Evolutionary conservation across 73 alveolate genomes (phyloP).

Genomic region (Paramecium pentaurelia): DNA sequence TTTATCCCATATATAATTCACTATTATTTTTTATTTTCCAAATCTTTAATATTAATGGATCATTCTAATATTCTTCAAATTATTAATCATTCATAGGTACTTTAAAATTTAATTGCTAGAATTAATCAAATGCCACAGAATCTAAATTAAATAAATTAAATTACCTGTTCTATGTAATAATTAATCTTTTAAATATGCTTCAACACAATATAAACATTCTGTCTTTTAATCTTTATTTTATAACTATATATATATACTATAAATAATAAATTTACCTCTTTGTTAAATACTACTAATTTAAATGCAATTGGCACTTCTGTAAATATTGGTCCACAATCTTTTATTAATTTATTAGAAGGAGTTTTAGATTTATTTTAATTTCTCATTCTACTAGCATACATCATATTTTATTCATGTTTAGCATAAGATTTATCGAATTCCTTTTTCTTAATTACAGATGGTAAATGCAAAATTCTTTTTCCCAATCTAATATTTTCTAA

Average conservation of each 20-base stretch:
- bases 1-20: conserved; percentile 39
- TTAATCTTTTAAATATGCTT: not conserved
- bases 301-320: conserved; percentile 20
- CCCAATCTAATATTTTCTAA: conserved; percentile 26
- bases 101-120: not conserved
- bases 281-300: conserved; percentile 39
- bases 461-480: not conserved
- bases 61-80: not conserved
- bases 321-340: not conserved
- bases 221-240: not conserved
- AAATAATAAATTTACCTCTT: not conserved
- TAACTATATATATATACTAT: not conserved
- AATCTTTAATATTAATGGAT: not conserved
- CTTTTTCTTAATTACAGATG: not conserved
- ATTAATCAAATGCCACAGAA: conserved; percentile 27
- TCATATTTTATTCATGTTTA: not conserved
- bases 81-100: not conserved
- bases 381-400: conserved; percentile 22
- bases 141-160: not conserved
- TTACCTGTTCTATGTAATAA: not conserved
- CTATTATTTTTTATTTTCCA: conserved; percentile 34
- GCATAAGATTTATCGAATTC: not conserved
- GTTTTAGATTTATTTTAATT: not conserved
- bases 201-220: conserved; percentile 9
- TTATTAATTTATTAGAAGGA: not conserved